Percentiles rank a stretch among this genome's conserved stretches.
Evolutionary conservation across 2,329 filamentous ascomycete species (phyloP).

Genomic region (Pseudogymnoascus sp.): DNA sequence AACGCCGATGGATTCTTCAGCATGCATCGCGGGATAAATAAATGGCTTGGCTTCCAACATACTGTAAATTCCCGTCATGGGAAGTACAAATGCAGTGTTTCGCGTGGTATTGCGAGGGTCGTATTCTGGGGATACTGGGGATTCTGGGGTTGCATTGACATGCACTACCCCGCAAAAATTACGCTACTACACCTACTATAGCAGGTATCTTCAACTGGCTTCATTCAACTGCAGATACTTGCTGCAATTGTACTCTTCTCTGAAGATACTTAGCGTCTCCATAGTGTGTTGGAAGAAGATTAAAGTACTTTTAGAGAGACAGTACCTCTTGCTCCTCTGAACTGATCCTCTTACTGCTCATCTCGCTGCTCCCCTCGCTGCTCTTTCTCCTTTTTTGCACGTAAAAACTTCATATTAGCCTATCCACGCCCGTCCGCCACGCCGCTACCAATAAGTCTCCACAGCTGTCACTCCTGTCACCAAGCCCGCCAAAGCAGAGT

Average conservation of each 20-base stretch:
- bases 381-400: background rate
- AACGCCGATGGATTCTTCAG: too few relatives aligned
- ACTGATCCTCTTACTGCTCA: background rate
- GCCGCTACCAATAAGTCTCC: background rate
- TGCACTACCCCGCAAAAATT: conserved; percentile 2
- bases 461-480: background rate
- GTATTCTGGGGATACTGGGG: background rate
- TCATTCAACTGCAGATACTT: background rate
- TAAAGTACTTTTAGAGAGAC: background rate
- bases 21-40: too few relatives aligned
- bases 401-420: background rate
- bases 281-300: background rate
- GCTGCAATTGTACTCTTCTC: background rate
- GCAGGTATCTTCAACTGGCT: background rate
- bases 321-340: background rate
- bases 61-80: too few relatives aligned
- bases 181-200: background rate
- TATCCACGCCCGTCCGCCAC: background rate
- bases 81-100: background rate
- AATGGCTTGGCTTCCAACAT: too few relatives aligned
- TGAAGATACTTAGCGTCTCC: background rate
- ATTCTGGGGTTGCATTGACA: conserved; percentile 1
- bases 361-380: background rate
- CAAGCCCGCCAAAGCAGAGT: background rate
- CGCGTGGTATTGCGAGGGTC: background rate